Base-by-base conservation (phyloP, 1,139 yeast species). In the Suhomyces chickasaworum region DNA sequence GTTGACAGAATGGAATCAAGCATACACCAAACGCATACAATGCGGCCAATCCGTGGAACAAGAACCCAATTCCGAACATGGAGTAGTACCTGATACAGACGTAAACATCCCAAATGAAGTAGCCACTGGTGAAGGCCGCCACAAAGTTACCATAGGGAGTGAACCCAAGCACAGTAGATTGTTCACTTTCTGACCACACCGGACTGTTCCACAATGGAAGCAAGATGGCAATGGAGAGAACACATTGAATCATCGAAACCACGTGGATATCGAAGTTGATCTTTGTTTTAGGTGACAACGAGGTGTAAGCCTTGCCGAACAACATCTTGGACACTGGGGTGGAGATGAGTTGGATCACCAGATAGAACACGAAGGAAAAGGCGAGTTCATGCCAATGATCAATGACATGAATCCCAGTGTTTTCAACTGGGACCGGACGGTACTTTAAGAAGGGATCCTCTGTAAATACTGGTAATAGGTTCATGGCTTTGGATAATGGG, bases 21-120 rank as follows among this genome's bases (percentile, higher is more conserved):
- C 81, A 63, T 17, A 84, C 80, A 22, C 70, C 66, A 63, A 88
- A 90, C 38, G 89, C 97, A 50, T 77, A 73, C 44, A 89, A 72
- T 0, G 97, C 93, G 12, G 93, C 87, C 37, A 86, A 55, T 1
- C 96, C 99, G 63, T 93, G 99, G 51, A 90, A 65, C 52, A 88
- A 77, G 61, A 91, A 93, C 13, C 96, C 95, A 18, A 80, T 47
- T 1, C 98, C 98, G 66, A 89, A 91, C 53, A 83, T 66, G 7
- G 76, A 65, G 47, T 81, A 78, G 67, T 86, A 80, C 42, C 68
- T 64, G 7, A 78, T 40, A 43, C 96, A 89, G 50, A 89, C 83
- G 48, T 73, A 65, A 21, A 86, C 64, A 64, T 93, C 99, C 98
- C 99, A 93, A n/a, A 89, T 56, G 63, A 93, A 93, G 70, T 93